Base-by-base conservation (phyloP, 345 rosid genomes). In the Conringia planisiliqua region DNA sequence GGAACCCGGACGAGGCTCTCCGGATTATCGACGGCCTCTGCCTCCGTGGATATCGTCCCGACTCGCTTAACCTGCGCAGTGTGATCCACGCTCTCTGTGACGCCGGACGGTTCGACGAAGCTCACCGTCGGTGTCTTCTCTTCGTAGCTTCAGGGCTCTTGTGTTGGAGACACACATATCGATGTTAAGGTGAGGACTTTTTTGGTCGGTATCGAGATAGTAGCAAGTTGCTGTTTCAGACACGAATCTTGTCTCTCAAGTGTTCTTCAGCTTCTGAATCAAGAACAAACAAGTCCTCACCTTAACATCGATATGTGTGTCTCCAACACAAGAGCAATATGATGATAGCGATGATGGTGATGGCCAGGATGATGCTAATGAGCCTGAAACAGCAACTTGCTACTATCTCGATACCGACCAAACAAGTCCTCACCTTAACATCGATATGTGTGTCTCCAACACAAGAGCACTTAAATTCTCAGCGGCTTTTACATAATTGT, bases 1-100 rank as follows among this genome's bases (percentile, higher is more conserved):
- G 62, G 10, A 65, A 82, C 30, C 88, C 87, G 52, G 86, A 86
- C 39, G 86, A 77, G 60, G 92, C 90, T 24, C 84, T 86, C 13
- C 83, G 80, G 26, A 72, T 85, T 35, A 84, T 87, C 38, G 81
- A 83, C 58, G 58, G 55, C 12, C 83, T 86, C 17, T 83, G 81
- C 64, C 87, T 83, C 78, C 86, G 74, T 36, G 88, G 89, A 3
- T 86, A 81, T 82, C 79, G 26, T 42, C 90, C 84, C 0, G 84
- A 84, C 32, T 78, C 91, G 35, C 90, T 85, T 72, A 89, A 89
- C 55, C 80, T 89, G 26, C 83, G 79, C 86, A 82, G 86, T 82
- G 82, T 86, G n/a, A 77, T 90, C 16, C 96, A 93, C 72, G 84
- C 87, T 10, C 97, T 93, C 13, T 90, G 89, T 55, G 83, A 83